Evolutionary conservation across 805 yeast genomes (phyloP).

Genomic region (Jamesozyma lodderae): DNA sequence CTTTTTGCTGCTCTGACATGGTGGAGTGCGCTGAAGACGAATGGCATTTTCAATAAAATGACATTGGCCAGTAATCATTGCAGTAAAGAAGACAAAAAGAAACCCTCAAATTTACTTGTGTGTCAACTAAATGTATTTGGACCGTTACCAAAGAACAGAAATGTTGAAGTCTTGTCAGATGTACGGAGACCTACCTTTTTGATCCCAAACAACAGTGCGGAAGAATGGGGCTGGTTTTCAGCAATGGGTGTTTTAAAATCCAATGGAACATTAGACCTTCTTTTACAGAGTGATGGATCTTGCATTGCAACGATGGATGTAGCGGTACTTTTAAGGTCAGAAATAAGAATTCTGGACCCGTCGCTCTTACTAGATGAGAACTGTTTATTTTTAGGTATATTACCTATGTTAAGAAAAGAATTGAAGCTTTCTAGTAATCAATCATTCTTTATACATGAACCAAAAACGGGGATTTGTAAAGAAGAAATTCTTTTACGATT

Average conservation of each 20-base stretch:
- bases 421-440: slow-evolving; percentile 4
- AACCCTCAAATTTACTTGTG: slow-evolving; percentile 36
- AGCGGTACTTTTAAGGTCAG: slow-evolving; percentile 43
- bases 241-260: slow-evolving; percentile 63
- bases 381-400: slow-evolving; percentile 48
- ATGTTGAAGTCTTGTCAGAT: slow-evolving; percentile 7
- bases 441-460: background rate
- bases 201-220: background rate
- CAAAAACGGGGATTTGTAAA: slow-evolving; percentile 3
- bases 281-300: slow-evolving; percentile 57
- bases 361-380: slow-evolving; percentile 54
- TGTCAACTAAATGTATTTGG: slow-evolving; percentile 61
- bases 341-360: slow-evolving; percentile 54
- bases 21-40: slow-evolving; percentile 49
- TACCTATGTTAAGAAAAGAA: slow-evolving; percentile 42
- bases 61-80: background rate
- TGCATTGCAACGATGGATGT: slow-evolving; percentile 51
- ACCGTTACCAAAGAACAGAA: slow-evolving; percentile 33
- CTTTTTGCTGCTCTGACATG: slow-evolving; percentile 40
- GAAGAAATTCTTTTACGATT: slow-evolving; percentile 41
- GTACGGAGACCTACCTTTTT: slow-evolving; percentile 1
- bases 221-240: slow-evolving; percentile 57
- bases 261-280: slow-evolving; percentile 51
- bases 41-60: slow-evolving; percentile 46
- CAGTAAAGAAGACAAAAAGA: background rate